Evolutionary conservation across 495 filamentous ascomycete genomes (phyloP).

Genomic region (Bombardia bombarda): DNA sequence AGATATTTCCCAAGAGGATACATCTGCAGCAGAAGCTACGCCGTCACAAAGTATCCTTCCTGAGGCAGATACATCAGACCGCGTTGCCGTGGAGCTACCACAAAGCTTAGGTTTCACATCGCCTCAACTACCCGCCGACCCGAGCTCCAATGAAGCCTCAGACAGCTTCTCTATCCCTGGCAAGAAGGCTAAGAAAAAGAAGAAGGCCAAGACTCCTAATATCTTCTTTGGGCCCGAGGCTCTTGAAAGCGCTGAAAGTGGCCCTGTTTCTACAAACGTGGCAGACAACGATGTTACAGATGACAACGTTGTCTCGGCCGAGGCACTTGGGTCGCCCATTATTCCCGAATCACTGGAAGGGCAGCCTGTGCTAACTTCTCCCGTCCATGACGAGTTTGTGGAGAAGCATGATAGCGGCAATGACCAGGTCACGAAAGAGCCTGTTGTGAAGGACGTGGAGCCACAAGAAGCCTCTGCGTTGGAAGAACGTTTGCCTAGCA

Average conservation of each 20-base stretch:
- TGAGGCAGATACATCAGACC: no score
- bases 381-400: background rate
- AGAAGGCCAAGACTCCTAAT: background rate
- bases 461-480: conserved; percentile 6
- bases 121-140: no score
- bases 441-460: conserved; percentile 10
- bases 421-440: background rate
- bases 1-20: background rate
- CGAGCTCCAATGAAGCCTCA: conserved; percentile 1
- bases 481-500: conserved; percentile 2
- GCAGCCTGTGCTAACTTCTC: conserved; percentile 1
- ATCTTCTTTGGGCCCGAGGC: conserved; percentile 5
- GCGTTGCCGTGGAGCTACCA: no score
- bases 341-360: background rate
- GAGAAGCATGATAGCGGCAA: conserved; percentile 2
- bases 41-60: no score
- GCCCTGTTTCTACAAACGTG: background rate
- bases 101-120: no score
- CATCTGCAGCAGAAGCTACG: conserved; percentile 1
- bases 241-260: background rate
- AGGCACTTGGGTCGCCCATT: background rate
- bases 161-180: background rate
- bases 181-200: conserved; percentile 11
- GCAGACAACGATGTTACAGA: conserved; percentile 3
- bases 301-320: background rate